Percentiles rank a stretch among this genome's conserved stretches.
phyloP scores from a whole-genome alignment of 306 rosid genomes.

The Albizia julibrissin region DNA sequence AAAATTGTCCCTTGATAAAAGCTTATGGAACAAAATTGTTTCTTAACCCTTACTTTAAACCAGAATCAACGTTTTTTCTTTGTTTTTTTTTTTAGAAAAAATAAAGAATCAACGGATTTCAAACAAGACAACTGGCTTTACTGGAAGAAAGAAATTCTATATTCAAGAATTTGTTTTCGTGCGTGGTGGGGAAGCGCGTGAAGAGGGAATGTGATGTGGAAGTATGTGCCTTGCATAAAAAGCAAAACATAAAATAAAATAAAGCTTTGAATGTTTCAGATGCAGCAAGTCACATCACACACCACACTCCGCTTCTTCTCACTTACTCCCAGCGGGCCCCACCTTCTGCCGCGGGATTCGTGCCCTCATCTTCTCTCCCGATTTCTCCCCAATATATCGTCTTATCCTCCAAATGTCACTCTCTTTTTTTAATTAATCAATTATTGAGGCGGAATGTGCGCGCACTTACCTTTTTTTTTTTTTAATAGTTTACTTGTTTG shows the following conservation, averaged over 20 bases:
- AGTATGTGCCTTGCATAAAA: not conserved
- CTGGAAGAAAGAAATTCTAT: not conserved
- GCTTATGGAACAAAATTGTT: too few relatives aligned
- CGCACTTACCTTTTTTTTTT: not conserved
- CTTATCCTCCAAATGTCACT: not conserved
- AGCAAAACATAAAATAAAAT: not conserved
- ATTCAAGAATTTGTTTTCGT: not conserved
- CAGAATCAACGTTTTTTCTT: too few relatives aligned
- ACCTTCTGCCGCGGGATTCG: not conserved
- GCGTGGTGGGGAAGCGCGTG: not conserved
- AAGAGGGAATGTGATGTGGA: not conserved
- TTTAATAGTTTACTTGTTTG: not conserved
- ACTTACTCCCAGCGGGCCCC: not conserved
- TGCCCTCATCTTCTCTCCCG: not conserved
- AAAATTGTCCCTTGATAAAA: too few relatives aligned
- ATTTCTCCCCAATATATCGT: not conserved
- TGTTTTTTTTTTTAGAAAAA: too few relatives aligned
- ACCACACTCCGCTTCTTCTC: not conserved
- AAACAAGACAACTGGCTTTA: not conserved
- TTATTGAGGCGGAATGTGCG: not conserved
- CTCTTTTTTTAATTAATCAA: not conserved
- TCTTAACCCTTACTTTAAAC: too few relatives aligned
- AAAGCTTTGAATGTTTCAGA: not conserved
- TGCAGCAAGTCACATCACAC: constrained; percentile 4
- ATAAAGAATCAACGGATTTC: not conserved